Evolutionary conservation across 1,284 basidiomycete genomes (phyloP), one percentile per base, ranked within the genome.

Genomic region (Moesziomyces aphidis): DNA sequence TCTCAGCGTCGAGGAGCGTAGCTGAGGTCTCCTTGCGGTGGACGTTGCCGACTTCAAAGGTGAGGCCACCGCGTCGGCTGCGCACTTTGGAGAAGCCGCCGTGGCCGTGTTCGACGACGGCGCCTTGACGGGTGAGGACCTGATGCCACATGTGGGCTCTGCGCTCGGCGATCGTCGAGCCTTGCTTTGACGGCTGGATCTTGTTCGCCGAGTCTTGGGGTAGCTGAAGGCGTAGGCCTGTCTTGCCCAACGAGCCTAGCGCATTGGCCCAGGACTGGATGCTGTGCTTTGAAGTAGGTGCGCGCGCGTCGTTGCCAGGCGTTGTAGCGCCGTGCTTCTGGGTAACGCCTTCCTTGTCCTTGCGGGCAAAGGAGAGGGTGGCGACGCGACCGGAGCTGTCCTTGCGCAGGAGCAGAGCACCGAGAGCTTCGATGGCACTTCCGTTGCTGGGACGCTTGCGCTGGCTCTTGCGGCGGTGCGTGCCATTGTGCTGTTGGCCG

Each of bases 381-480:
- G 79, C 68, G 2, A 78, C 73, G 31, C 73, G 55, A 9, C 79
- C 81, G 2, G 63, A 74, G 21, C 72, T 78, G 45, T 81, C 78
- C 28, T 71, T 72, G 7, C 70, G 73, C 44, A 83, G 61, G 7
- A 83, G 61, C 1, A 83, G 57, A 0, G 82, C 77, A 10, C 80
- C 78, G 11, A 83, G 70, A 1, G 82, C 82, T 43, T 83, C 82
- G 19, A 83, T 59, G 5, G 82, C 82, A 50, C 79, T 81, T 22
- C 82, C 81, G 42, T 77, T 83, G 55, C 77, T 77, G 6, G 66
- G 64, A 9, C 57, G 52, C 36, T 63, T 74, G 15, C 60, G 55
- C 21, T 73, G 70, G 21, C 56, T 63, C 6, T 34, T 43, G 22
- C 46, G 55, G 39, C 66, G 47, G 42, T 61, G 47, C 15, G 55